Evolutionary conservation across 257 asterid species (phyloP), one percentile per base, ranked within the genome.

Genomic region (Handroanthus guayacan): DNA sequence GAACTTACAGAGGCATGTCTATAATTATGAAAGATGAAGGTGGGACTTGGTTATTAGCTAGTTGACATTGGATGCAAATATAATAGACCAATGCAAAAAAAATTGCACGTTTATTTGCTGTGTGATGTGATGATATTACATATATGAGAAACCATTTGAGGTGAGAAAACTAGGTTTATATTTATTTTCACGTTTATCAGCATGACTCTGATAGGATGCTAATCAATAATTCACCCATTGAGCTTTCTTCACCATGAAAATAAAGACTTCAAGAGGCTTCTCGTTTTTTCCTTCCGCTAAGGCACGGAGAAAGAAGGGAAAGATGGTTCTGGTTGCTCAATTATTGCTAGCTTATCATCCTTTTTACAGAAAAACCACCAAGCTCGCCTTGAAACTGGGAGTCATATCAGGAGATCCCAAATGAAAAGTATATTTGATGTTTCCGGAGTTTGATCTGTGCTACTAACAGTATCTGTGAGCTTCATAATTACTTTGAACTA

Each of bases 221-320:
- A 25, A 68, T 13, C 14, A 9, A 48, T 34, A 12, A n/a, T 47
- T 25, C 73, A 50, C 31, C 31, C 12, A 34, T 48, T 36, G 44
- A 47, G 25, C 31, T 47, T 48, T 68, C 20, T 52, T 68, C 31
- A 68, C 43, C 73, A 50, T 47, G 12, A 68, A 14, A 51, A 48
- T 6, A 12, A 20, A 47, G 45, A 18, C 14, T 69, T 48, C 34
- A 56, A 56, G 37, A 16, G 3, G 36, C 11, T 16, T 56, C 25
- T 16, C 16, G 11, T 18, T 34, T 37, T 20, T 38, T 50, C 8
- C 31, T 31, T 69, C 60, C 31, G 73, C 5, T 37, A 36, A 36
- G 60, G 14, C 18, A 69, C 13, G 5, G 20, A 20, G 45, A 62
- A 66, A 45, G 45, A 44, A 37, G 57, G 56, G 41, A 34, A 12